Evolutionary conservation across 1,284 basidiomycete species (phyloP), one percentile per base, ranked within the genome.

Genomic region (Paramarasmius palmivorus): DNA sequence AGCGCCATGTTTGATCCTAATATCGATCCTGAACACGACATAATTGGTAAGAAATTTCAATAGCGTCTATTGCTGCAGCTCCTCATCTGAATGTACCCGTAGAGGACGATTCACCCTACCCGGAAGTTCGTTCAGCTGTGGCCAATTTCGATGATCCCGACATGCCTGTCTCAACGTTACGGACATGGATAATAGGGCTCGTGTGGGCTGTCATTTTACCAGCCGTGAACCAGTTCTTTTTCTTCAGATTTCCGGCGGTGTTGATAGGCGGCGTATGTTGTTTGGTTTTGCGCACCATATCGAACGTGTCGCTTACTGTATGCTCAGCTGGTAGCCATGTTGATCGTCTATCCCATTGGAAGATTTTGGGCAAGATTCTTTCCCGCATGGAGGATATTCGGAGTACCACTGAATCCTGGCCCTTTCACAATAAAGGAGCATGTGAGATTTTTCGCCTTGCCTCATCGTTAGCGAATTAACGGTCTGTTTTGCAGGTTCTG

Each of bases 361-460:
- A 66, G 73, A 20, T 61, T 70, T 12, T 80, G 78, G 75, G 75
- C 79, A 5, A 70, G 71, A 8, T 63, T 78, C 40, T 61, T 88
- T 48, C 88, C 84, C 20, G 66, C 68, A 29, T 72, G 73, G 59
- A 64, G 67, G 56, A 69, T 86, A 15, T 75, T 84, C 34, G 75
- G 77, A 8, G 35, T 75, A 14, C 60, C 73, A 6, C 65, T 90
- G 49, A 91, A 91, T 66, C 86, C 88, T 19, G 88, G 88, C 17
- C 84, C 86, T 2, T 91, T 89, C 66, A 83, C 84, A 49, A 86
- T 90, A 68, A 90, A 90, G 61, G 88, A 90, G 66, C 88, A 89
- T 66, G 77, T 70, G 53, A 62, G 70, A 63, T 23, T 36, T 34
- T 41, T 4, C 40, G 20, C 12, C 8, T n/a, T n/a, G n/a, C n/a